These are phyloP conservation scores for Daedalea quercina DNA, from an alignment of 768 basidiomycete species.

Conservation along the genomic window DNA sequence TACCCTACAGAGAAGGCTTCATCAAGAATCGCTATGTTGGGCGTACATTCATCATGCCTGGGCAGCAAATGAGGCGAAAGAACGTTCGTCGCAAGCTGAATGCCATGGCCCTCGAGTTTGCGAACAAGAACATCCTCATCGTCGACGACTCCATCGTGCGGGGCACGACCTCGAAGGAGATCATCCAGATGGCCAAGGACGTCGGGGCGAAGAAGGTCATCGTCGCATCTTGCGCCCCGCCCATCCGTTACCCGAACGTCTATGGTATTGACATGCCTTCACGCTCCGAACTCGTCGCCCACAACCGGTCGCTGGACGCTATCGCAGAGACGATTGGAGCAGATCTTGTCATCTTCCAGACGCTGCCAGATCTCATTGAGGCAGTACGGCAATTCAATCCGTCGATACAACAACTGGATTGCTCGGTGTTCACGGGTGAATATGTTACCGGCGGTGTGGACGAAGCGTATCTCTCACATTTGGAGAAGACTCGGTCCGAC, in stretches of 20 bases:
- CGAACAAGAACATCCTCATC: constrained; percentile 84
- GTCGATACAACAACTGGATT: constrained; percentile 74
- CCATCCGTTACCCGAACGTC: constrained; percentile 91
- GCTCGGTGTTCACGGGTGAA: constrained; percentile 96
- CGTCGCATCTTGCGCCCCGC: constrained; percentile 94
- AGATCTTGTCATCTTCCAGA: constrained; percentile 94
- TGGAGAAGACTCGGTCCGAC: constrained; percentile 80
- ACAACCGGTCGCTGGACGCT: constrained; percentile 61
- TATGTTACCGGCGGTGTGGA: constrained; percentile 94
- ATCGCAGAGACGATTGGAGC: constrained; percentile 85
- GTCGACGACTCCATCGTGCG: constrained; percentile 99
- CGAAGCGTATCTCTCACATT: constrained; percentile 65
- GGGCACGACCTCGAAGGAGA: constrained; percentile 97
- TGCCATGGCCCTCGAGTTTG: constrained; percentile 97
- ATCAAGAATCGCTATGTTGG: constrained; percentile 99
- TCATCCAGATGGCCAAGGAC: constrained; percentile 98
- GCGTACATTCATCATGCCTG: constrained; percentile 99
- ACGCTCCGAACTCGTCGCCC: constrained; percentile 85
- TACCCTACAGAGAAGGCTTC: constrained; percentile 97
- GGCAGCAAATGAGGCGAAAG: constrained; percentile 94
- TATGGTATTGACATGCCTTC: constrained; percentile 99
- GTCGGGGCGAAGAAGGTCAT: constrained; percentile 96
- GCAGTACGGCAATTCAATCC: constrained; percentile 86
- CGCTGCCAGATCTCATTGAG: constrained; percentile 76
- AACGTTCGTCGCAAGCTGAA: constrained; percentile 95